Evolutionary conservation across 441 rosid genomes (phyloP), one percentile per base, ranked within the genome.

Genomic region (Gossypium laxum): DNA sequence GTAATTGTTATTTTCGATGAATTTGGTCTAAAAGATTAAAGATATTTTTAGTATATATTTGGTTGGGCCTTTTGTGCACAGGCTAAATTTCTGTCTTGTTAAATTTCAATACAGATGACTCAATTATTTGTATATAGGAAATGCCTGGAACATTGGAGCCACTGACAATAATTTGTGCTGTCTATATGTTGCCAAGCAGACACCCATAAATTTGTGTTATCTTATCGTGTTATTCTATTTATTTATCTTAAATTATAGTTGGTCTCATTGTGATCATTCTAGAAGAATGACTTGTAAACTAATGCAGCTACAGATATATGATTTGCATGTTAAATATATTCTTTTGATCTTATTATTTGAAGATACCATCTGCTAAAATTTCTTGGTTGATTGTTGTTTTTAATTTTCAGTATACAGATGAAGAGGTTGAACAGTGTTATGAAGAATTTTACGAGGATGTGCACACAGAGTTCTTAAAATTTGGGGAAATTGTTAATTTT

Each of bases 401-500:
- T 72, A 69, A 70, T n/a, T 76, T 85, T 78, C 92, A 93, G 98
- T 77, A 84, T 77, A 87, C 94, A 17, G 97, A 94, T 67, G 97
- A 94, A 78, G 98, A 94, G 85, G 85, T 89, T 82, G 96, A 90
- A 74, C 77, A 45, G 21, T 71, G 81, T 78, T 94, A 85, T 76
- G 94, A 94, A 84, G 97, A 94, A 77, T 91, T 94, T 83, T 94
- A 94, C 26, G 97, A 91, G 81, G 98, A 94, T 79, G 97, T 91
- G 65, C 98, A 91, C 81, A 89, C 98, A 12, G 98, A 94, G 84
- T 91, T 94, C 79, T 83, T 85, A 84, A 94, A 91, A 82, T 94
- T 77, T 78, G 97, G 97, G 68, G 97, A 91, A 80, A 86, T 91
- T 79, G 84, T 94, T 59, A 94, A 94, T 82, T 94, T 94, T 81